Percentiles rank a stretch among this genome's conserved stretches.
Conservation (phyloP, 2,329 filamentous ascomycete genomes). For the Colletotrichum liriopes region DNA sequence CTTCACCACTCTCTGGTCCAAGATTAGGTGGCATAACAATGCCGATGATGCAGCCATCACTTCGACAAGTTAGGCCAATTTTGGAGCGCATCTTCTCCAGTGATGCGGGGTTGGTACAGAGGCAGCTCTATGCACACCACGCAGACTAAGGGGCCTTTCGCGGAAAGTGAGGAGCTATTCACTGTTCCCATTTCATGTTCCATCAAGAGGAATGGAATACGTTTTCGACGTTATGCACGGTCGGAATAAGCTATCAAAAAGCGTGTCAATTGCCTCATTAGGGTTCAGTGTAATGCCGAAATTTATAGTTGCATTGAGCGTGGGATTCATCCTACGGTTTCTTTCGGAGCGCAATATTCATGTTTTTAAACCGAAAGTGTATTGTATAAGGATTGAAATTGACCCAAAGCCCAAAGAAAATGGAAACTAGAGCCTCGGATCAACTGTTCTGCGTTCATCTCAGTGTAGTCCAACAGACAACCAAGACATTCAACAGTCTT, state of each 20-base stretch:
- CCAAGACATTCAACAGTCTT: not conserved
- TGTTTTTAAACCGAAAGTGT: not conserved
- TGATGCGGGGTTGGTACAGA: not conserved
- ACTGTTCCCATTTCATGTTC: not conserved
- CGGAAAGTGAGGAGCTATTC: too few relatives aligned
- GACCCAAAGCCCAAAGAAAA: not conserved
- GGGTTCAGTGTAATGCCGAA: not conserved
- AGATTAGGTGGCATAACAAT: too few relatives aligned
- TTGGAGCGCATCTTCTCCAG: too few relatives aligned
- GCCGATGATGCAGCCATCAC: too few relatives aligned
- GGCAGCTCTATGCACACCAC: not conserved
- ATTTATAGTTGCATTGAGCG: not conserved
- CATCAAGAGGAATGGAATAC: not conserved
- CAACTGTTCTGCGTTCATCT: not conserved
- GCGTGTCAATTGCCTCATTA: not conserved
- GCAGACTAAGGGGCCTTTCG: not conserved
- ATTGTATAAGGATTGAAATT: not conserved
- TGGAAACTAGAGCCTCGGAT: not conserved
- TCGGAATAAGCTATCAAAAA: not conserved
- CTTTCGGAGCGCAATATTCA: not conserved
- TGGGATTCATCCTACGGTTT: not conserved
- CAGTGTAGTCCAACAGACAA: not conserved
- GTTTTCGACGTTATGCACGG: not conserved
- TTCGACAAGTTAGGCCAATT: not conserved
- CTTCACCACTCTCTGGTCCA: too few relatives aligned